phyloP scores from a whole-genome alignment of 2,329 filamentous ascomycete species.

The Microsporum ferrugineum region DNA sequence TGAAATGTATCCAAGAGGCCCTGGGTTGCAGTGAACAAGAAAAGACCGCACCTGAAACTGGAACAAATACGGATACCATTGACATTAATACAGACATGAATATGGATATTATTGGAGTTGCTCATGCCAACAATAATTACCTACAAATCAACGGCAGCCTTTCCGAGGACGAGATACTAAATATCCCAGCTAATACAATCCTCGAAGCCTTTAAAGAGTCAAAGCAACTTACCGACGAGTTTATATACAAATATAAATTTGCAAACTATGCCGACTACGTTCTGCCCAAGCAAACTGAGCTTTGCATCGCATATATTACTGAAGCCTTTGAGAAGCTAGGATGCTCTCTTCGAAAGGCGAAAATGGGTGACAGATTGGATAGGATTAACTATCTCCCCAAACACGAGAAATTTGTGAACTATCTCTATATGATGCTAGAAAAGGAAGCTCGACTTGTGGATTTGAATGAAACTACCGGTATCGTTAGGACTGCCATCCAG shows the following conservation, averaged over 20 bases:
- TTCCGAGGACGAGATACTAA: not conserved
- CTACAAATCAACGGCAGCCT: not conserved
- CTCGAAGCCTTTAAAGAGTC: slow-evolving; percentile 6
- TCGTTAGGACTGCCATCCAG: not conserved
- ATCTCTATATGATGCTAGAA: slow-evolving; percentile 7
- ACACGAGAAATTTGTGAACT: slow-evolving; percentile 10
- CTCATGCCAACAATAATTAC: not conserved
- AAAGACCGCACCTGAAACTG: not conserved
- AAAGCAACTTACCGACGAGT: slow-evolving; percentile 4
- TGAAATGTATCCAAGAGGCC: slow-evolving; percentile 5
- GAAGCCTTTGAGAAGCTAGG: slow-evolving; percentile 9
- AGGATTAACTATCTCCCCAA: slow-evolving; percentile 3
- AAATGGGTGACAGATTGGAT: not conserved
- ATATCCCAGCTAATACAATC: not conserved
- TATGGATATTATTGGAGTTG: not conserved
- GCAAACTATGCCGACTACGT: slow-evolving; percentile 2
- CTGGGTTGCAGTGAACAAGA: not conserved
- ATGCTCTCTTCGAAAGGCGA: not conserved
- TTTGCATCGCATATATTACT: slow-evolving; percentile 7
- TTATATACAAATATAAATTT: slow-evolving; percentile 5
- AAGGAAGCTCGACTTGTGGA: slow-evolving; percentile 4
- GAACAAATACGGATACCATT: not conserved
- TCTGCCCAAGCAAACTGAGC: slow-evolving; percentile 5
- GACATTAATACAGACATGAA: not conserved
- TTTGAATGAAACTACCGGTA: not conserved